A percentile compares a stretch with the other conserved stretches of the same genome.
Conservation (phyloP, 192 early-diverging fungal genomes). For the Cetraspora pellucida region DNA sequence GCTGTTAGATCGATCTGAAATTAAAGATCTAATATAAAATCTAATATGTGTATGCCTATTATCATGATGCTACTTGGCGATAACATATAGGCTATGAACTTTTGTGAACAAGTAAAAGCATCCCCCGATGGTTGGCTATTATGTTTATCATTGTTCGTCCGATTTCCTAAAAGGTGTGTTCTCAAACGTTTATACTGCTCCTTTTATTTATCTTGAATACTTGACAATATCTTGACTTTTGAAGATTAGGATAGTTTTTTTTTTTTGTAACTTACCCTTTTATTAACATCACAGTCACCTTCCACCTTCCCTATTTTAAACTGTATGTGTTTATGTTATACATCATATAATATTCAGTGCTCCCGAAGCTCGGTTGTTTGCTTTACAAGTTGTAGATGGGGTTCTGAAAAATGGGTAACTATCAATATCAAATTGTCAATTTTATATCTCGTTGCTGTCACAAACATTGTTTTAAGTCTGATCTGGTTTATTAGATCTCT, state of each 20-base stretch:
- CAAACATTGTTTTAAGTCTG: neutral
- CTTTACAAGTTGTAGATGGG: conserved; percentile 81
- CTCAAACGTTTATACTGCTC: neutral
- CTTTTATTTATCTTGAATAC: neutral
- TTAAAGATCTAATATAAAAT: neutral
- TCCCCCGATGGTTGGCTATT: conserved; percentile 84
- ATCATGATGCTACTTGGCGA: neutral
- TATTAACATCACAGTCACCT: conserved; percentile 31
- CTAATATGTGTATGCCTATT: neutral
- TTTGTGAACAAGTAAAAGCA: conserved; percentile 78
- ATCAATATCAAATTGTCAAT: neutral
- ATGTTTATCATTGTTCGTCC: conserved; percentile 78
- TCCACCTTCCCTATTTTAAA: conserved; percentile 23
- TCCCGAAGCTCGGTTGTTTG: conserved; percentile 82
- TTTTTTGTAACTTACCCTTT: conserved; percentile 29
- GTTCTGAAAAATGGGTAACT: conserved; percentile 59
- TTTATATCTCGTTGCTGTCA: neutral
- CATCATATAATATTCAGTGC: conserved; percentile 45
- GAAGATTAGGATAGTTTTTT: conserved; percentile 2
- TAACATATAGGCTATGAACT: conserved; percentile 69
- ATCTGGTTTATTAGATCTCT: conserved; percentile 26
- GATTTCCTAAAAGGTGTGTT: conserved; percentile 67
- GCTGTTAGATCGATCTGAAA: too few relatives aligned
- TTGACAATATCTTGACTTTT: neutral
- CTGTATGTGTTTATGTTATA: conserved; percentile 7